A percentile compares a stretch with the other conserved stretches of the same genome.
These are phyloP conservation scores for Cyberlindnera bimundalis DNA, from an alignment of 805 yeast genomes.

Conservation along the genomic window DNA sequence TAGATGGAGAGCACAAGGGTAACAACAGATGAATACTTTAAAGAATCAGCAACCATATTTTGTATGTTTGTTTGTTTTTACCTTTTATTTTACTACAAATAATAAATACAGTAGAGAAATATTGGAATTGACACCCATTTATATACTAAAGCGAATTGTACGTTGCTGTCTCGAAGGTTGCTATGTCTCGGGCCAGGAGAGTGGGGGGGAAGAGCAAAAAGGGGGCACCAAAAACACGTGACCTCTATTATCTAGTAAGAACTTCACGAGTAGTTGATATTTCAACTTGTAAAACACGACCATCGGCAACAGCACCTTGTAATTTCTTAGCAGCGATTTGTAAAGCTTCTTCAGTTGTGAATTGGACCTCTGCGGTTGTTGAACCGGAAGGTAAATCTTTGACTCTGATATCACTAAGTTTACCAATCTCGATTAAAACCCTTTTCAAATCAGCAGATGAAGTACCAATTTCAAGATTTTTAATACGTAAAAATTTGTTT, in stretches of 20 bases:
- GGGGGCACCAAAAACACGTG: too few relatives aligned
- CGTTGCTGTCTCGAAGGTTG: too few relatives aligned
- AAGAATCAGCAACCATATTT: constrained; percentile 20
- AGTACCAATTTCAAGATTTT: constrained; percentile 32
- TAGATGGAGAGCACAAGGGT: constrained; percentile 55
- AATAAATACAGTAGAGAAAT: too few relatives aligned
- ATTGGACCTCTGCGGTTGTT: constrained; percentile 35
- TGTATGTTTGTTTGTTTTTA: not conserved
- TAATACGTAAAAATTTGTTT: constrained; percentile 28
- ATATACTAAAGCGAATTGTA: too few relatives aligned
- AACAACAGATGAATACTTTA: constrained; percentile 44
- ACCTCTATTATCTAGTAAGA: not conserved
- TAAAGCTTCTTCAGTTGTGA: constrained; percentile 30
- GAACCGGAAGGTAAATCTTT: constrained; percentile 39
- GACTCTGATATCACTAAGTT: constrained; percentile 23
- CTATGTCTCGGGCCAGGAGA: too few relatives aligned
- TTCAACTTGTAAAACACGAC: constrained; percentile 36
- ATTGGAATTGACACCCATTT: too few relatives aligned
- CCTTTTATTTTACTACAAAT: too few relatives aligned
- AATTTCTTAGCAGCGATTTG: constrained; percentile 31
- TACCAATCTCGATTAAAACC: constrained; percentile 26
- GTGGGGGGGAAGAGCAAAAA: too few relatives aligned
- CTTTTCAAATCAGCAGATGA: constrained; percentile 28
- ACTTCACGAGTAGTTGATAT: constrained; percentile 18
- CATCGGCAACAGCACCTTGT: constrained; percentile 47